Percentiles rank a stretch among this genome's conserved stretches.
Conservation (phyloP, 768 basidiomycete species). For the Russula sp. region DNA sequence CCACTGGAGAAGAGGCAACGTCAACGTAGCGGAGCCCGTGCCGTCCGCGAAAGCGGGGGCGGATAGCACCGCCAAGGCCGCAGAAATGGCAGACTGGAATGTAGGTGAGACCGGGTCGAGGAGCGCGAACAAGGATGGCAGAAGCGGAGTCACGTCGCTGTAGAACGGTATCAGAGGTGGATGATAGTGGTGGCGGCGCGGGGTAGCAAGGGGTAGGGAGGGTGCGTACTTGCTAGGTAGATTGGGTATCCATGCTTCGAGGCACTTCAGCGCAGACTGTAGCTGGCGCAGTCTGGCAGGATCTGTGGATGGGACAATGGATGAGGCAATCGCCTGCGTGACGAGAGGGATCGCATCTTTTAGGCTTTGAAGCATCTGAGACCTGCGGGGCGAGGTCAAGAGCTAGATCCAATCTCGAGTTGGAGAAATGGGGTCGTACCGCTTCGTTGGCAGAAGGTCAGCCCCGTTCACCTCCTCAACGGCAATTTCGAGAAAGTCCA, state of each 20-base stretch:
- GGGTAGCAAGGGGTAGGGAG: background rate
- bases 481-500: conserved; percentile 76
- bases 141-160: conserved; percentile 66
- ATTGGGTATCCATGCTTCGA: conserved; percentile 77
- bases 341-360: conserved; percentile 66
- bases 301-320: conserved; percentile 41
- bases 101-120: conserved; percentile 31
- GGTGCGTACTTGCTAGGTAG: conserved; percentile 57
- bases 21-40: conserved; percentile 60
- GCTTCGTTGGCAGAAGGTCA: conserved; percentile 66
- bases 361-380: conserved; percentile 59
- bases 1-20: conserved; percentile 86
- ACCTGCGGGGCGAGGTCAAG: conserved; percentile 34
- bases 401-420: conserved; percentile 3
- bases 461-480: conserved; percentile 77
- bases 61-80: conserved; percentile 62
- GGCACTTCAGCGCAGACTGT: conserved; percentile 66
- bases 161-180: background rate
- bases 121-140: conserved; percentile 54
- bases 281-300: conserved; percentile 41
- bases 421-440: conserved; percentile 43
- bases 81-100: conserved; percentile 39
- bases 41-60: conserved; percentile 70
- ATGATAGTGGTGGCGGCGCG: background rate
- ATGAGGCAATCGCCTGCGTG: conserved; percentile 55